Evolutionary conservation across 805 yeast genomes (phyloP).

Genomic region (Zygotorulaspora florentina): DNA sequence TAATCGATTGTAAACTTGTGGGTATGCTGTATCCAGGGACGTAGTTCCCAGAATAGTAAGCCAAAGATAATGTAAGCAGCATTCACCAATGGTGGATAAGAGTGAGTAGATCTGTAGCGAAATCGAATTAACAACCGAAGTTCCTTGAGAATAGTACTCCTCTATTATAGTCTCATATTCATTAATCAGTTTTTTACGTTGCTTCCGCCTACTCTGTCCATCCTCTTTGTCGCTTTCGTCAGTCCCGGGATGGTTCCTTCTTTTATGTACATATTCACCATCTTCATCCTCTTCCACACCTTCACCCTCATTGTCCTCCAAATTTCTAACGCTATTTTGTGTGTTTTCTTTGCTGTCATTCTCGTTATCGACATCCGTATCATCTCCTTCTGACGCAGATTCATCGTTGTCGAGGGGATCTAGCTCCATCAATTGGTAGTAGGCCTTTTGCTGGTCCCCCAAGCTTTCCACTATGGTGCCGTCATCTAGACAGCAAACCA

Average conservation of each 20-base stretch:
- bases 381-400: slow-evolving; percentile 38
- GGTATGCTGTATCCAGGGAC: slow-evolving; percentile 67
- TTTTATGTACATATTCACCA: slow-evolving; percentile 16
- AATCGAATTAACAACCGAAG: slow-evolving; percentile 67
- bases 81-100: slow-evolving; percentile 77
- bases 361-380: slow-evolving; percentile 34
- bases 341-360: slow-evolving; percentile 36
- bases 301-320: slow-evolving; percentile 32
- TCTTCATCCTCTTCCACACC: slow-evolving; percentile 30
- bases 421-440: slow-evolving; percentile 44
- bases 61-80: slow-evolving; percentile 70
- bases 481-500: slow-evolving; percentile 81
- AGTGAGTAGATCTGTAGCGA: slow-evolving; percentile 79
- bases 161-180: slow-evolving; percentile 57
- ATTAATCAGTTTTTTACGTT: slow-evolving; percentile 41
- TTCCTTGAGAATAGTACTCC: slow-evolving; percentile 78
- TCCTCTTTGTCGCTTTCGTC: slow-evolving; percentile 9
- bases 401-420: slow-evolving; percentile 38
- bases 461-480: slow-evolving; percentile 65
- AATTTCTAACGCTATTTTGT: slow-evolving; percentile 23
- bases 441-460: slow-evolving; percentile 56
- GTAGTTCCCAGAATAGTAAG: slow-evolving; percentile 83
- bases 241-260: slow-evolving; percentile 16
- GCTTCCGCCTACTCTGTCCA: slow-evolving; percentile 34
- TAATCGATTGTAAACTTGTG: slow-evolving; percentile 66